Conservation (phyloP, 2,329 filamentous ascomycete species). For the Hypocreales sp. region DNA sequence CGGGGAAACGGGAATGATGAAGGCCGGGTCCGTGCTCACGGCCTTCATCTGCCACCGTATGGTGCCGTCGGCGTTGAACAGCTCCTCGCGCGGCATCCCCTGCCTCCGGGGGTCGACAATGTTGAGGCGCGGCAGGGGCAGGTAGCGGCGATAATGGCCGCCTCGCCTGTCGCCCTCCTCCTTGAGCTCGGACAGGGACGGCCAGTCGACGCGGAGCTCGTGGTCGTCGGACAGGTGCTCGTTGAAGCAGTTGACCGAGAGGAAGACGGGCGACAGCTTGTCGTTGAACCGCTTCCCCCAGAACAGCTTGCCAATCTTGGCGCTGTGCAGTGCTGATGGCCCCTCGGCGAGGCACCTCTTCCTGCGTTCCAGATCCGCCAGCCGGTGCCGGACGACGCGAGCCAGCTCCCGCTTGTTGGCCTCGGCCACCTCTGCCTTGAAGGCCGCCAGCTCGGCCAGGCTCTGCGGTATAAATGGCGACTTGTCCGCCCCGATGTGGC, state of each 20-base stretch:
- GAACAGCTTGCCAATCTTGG: conserved; percentile 8
- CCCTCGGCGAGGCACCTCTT: conserved; percentile 1
- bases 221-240: conserved; percentile 5
- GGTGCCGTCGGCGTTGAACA: conserved; percentile 8
- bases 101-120: conserved; percentile 4
- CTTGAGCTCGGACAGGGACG: conserved; percentile 19
- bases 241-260: conserved; percentile 17
- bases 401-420: conserved; percentile 9
- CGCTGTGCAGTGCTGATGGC: neutral
- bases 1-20: conserved; percentile 7
- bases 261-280: conserved; percentile 17
- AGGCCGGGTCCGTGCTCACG: conserved; percentile 8
- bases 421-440: conserved; percentile 15
- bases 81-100: conserved; percentile 3
- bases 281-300: conserved; percentile 12
- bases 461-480: conserved; percentile 21
- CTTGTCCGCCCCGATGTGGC: conserved; percentile 17
- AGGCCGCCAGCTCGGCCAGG: conserved; percentile 17
- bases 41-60: conserved; percentile 12
- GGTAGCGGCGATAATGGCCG: conserved; percentile 9
- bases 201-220: conserved; percentile 14
- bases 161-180: conserved; percentile 17
- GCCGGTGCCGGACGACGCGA: conserved; percentile 8
- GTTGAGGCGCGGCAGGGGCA: conserved; percentile 17
- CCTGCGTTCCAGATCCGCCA: conserved; percentile 7